Base-by-base conservation (phyloP, 768 basidiomycete species). In the Paxillus rubicundulus region DNA sequence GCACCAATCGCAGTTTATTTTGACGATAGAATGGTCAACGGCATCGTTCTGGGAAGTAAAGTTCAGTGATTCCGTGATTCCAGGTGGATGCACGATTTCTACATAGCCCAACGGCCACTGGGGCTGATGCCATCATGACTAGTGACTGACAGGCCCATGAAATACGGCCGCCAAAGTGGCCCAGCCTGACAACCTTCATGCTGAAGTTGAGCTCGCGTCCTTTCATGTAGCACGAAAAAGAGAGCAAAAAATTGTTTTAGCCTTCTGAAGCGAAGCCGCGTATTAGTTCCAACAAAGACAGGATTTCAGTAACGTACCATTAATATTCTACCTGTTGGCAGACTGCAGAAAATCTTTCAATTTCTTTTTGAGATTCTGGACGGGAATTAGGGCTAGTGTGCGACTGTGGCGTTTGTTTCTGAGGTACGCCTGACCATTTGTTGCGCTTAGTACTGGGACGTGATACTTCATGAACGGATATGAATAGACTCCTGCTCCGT, bases 391-490 rank as follows among this genome's bases (percentile, higher is more conserved):
- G 21, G 50, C 53, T 24, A 24, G 24, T 24, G 24, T 24, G 24
- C 24, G 24, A 6, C 24, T 24, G 24, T 24, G n/a, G n/a, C n/a
- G n/a, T n/a, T n/a, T n/a, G 24, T 24, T 24, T 24, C 24, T 24
- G 24, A 24, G 6, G 24, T 6, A 24, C 24, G 24, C 24, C 6
- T 49, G 34, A 47, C 28, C 41, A 42, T 49, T 46, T 60, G 58
- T 52, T 67, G 60, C 58, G 47, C 54, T 55, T 45, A 30, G 24
- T 30, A 44, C 16, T n/a, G 42, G 42, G 24, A 44, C 16, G 21
- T 42, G 27, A 44, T 13, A 45, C 47, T 50, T 60, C 45, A 61
- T 61, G 59, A 46, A 47, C 64, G 59, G 64, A 66, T 47, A 67
- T 67, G 60, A 65, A 62, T 40, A 32, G 41, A 42, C 47, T 37